Conservation (phyloP, 2,329 filamentous ascomycete species). For the Xylariaceae sp. region DNA sequence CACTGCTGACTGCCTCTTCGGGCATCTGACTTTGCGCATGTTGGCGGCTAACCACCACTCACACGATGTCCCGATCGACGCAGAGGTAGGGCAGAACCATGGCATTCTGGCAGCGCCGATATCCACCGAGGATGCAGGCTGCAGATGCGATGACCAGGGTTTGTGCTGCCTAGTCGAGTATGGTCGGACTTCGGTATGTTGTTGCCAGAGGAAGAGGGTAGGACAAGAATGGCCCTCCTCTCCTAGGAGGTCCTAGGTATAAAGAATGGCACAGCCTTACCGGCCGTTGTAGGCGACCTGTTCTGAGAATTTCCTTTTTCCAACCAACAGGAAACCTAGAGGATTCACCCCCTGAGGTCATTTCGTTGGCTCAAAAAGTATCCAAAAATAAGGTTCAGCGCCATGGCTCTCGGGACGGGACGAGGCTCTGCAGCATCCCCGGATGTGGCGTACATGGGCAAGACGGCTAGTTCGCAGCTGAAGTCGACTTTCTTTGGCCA, state of each 20-base stretch:
- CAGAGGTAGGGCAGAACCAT: not conserved
- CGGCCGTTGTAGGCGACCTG: no score
- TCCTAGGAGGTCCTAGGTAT: not conserved
- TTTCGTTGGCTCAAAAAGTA: no score
- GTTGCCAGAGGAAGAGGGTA: not conserved
- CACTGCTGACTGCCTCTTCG: constrained; percentile 5
- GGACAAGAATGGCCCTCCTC: not conserved
- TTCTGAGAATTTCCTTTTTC: no score
- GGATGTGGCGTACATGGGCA: constrained; percentile 6
- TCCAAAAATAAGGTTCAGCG: no score
- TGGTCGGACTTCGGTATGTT: no score
- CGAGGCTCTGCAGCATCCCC: not conserved
- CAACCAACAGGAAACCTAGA: no score
- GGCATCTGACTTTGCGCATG: not conserved
- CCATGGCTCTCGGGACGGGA: not conserved
- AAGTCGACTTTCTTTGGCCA: constrained; percentile 17
- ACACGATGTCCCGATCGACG: not conserved
- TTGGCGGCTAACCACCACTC: not conserved
- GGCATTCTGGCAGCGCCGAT: not conserved
- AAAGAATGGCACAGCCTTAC: not conserved
- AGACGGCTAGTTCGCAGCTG: constrained; percentile 14
- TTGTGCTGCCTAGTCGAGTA: not conserved
- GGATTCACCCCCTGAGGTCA: no score
- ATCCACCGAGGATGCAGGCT: not conserved
- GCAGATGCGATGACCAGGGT: not conserved